Conservation (phyloP, 441 rosid genomes). For the Geranium incanum region DNA sequence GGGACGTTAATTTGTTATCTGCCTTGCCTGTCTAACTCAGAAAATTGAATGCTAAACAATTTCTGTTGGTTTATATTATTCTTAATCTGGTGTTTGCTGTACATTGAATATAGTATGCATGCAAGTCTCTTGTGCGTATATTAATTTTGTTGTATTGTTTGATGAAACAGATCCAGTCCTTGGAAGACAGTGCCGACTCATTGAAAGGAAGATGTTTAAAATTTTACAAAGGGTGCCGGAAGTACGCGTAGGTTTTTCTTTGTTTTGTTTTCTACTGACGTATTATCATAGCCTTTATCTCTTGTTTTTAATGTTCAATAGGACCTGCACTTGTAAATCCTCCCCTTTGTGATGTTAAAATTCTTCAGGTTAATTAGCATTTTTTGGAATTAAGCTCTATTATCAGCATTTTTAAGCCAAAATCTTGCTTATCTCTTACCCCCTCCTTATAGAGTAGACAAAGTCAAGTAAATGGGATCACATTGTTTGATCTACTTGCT, state of each 20-base stretch:
- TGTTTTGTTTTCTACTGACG: neutral
- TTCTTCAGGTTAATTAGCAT: no score
- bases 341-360: neutral
- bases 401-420: neutral
- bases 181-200: conserved; percentile 19
- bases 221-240: conserved; percentile 21
- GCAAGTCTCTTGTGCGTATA: neutral
- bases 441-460: neutral
- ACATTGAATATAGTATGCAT: neutral
- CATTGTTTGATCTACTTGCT: neutral
- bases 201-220: conserved; percentile 19
- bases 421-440: neutral
- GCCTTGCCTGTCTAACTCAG: neutral
- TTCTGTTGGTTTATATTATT: neutral
- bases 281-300: neutral
- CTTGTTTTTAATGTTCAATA: neutral
- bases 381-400: no score
- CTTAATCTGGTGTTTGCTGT: neutral
- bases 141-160: neutral
- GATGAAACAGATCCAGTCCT: conserved; percentile 16
- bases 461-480: neutral
- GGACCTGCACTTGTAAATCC: neutral
- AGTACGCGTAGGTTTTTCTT: conserved; percentile 16
- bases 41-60: neutral
- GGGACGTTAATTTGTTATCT: neutral